phyloP scores from a whole-genome alignment of 306 rosid genomes.

The Malus asiatica region DNA sequence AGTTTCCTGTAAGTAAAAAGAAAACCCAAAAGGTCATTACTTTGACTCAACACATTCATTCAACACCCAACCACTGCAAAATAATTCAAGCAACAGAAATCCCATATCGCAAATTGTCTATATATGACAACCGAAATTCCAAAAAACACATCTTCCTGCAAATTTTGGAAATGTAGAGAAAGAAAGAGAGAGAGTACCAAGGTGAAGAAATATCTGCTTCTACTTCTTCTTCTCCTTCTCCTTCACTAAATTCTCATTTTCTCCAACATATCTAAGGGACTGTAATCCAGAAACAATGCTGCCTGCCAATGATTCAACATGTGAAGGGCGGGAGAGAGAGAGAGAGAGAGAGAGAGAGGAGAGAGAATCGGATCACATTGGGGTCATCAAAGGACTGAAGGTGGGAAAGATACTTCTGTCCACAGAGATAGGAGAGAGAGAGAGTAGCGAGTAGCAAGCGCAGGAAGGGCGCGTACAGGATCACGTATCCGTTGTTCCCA shows the following conservation, averaged over 20 bases:
- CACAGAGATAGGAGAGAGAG: too few species aligned
- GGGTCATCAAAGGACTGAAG: too few species aligned
- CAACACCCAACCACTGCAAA: too few species aligned
- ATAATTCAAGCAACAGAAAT: too few species aligned
- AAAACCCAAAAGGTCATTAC: background rate
- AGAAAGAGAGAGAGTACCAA: conserved; percentile 8
- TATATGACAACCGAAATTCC: too few species aligned
- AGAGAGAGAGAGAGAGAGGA: background rate
- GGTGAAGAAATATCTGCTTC: conserved; percentile 5
- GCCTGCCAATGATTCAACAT: background rate
- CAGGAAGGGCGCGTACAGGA: conserved; percentile 6
- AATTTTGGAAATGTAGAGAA: background rate
- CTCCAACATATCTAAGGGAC: background rate
- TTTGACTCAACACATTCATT: background rate
- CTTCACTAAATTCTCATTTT: background rate
- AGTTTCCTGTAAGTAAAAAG: background rate
- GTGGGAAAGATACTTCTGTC: too few species aligned
- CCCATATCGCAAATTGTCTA: too few species aligned
- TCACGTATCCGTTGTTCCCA: background rate
- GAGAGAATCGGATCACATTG: background rate
- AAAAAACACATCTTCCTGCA: background rate
- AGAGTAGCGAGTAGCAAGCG: background rate
- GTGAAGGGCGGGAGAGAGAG: background rate
- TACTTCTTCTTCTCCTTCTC: conserved; percentile 9
- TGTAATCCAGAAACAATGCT: background rate